These are phyloP conservation scores for Endothia cerciana DNA, from an alignment of 2,329 filamentous ascomycete species.

Conservation along the genomic window DNA sequence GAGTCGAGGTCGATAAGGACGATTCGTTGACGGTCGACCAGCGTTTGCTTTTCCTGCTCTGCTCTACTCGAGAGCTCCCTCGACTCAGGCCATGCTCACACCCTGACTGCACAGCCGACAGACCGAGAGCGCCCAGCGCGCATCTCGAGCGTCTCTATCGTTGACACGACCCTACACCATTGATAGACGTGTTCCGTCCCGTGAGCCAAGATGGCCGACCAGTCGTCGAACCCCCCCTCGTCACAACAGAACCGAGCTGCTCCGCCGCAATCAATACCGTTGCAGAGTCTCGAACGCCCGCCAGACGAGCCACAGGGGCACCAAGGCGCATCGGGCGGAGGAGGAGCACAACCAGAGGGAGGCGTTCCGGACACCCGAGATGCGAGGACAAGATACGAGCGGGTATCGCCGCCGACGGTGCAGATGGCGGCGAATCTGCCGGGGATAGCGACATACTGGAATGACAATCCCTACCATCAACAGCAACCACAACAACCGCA, in stretches of 20 bases:
- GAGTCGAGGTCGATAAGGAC: background rate
- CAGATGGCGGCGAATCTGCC: slow-evolving; percentile 44
- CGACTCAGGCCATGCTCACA: slow-evolving; percentile 20
- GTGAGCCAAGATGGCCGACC: slow-evolving; percentile 26
- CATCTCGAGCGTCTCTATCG: slow-evolving; percentile 18
- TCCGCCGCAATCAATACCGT: slow-evolving; percentile 19
- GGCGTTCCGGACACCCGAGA: slow-evolving; percentile 12
- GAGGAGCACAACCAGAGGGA: slow-evolving; percentile 13
- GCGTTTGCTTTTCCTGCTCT: background rate
- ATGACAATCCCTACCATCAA: slow-evolving; percentile 48
- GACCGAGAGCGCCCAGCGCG: slow-evolving; percentile 11
- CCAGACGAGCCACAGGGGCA: slow-evolving; percentile 18
- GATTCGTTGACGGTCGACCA: background rate
- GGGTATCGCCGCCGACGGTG: slow-evolving; percentile 33
- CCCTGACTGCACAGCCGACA: slow-evolving; percentile 10
- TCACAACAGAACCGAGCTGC: slow-evolving; percentile 17
- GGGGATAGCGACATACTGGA: slow-evolving; percentile 56
- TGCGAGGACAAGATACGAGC: slow-evolving; percentile 27
- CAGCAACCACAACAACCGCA: slow-evolving; percentile 32
- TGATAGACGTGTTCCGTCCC: slow-evolving; percentile 6
- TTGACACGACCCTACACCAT: background rate
- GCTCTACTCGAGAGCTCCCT: background rate
- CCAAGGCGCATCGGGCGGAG: slow-evolving; percentile 12
- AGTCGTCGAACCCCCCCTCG: slow-evolving; percentile 20
- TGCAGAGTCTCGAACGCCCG: slow-evolving; percentile 29